Evolutionary conservation across 345 rosid species (phyloP).

Genomic region (Trapa incisa): DNA sequence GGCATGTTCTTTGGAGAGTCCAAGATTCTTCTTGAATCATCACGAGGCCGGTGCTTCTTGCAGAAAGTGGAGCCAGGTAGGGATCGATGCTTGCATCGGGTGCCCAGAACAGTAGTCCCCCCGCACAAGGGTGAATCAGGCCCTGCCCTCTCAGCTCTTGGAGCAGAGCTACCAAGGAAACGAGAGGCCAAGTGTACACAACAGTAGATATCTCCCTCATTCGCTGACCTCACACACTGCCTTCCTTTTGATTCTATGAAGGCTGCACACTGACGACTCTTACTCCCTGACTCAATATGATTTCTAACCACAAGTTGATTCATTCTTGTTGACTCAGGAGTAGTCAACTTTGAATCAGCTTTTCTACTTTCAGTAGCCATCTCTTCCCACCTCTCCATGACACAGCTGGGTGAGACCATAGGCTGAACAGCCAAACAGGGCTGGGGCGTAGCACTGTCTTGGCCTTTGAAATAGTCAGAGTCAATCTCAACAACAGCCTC

Average conservation of each 20-base stretch:
- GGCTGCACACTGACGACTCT: slow-evolving; percentile 78
- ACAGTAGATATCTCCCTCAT: slow-evolving; percentile 91
- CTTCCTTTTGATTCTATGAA: slow-evolving; percentile 91
- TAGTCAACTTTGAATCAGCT: slow-evolving; percentile 22
- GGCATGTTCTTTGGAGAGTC: slow-evolving; percentile 17
- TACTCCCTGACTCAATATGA: slow-evolving; percentile 41
- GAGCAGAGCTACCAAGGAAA: slow-evolving; percentile 47
- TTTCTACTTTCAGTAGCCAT: slow-evolving; percentile 53
- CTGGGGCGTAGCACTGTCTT: slow-evolving; percentile 3
- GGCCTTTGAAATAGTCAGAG: slow-evolving; percentile 38
- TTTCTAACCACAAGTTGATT: slow-evolving; percentile 27
- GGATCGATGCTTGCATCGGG: slow-evolving; percentile 87
- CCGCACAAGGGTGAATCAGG: slow-evolving; percentile 66
- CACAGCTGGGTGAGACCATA: slow-evolving; percentile 18
- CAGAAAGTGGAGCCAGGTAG: slow-evolving; percentile 69
- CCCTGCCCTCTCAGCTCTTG: slow-evolving; percentile 36
- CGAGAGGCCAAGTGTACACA: slow-evolving; percentile 99
- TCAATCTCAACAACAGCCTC: slow-evolving; percentile 40
- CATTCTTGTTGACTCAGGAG: slow-evolving; percentile 22
- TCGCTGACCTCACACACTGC: slow-evolving; percentile 97
- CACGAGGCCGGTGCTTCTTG: slow-evolving; percentile 77
- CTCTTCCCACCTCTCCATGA: slow-evolving; percentile 55
- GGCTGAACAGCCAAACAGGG: slow-evolving; percentile 5
- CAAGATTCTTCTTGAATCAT: slow-evolving; percentile 16
- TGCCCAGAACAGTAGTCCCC: slow-evolving; percentile 94